Evolutionary conservation across 805 yeast species (phyloP).

Genomic region (Torulaspora delbrueckii): DNA sequence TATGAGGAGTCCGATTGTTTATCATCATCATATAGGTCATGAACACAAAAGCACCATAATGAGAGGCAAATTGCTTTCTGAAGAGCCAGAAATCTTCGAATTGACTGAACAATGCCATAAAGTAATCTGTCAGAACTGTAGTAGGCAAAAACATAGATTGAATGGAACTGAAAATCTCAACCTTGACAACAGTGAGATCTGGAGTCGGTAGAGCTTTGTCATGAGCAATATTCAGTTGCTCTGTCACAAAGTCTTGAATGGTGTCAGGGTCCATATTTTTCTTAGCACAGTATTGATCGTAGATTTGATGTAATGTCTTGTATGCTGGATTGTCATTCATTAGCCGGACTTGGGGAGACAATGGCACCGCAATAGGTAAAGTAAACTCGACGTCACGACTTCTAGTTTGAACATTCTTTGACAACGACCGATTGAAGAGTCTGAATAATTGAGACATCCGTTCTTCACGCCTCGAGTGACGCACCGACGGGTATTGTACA

Average conservation of each 20-base stretch:
- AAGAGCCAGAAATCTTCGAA: conserved; percentile 97
- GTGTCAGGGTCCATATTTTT: conserved; percentile 77
- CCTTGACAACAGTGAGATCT: conserved; percentile 79
- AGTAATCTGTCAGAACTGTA: conserved; percentile 74
- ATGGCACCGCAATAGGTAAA: conserved; percentile 85
- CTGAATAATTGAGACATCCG: conserved; percentile 88
- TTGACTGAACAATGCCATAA: conserved; percentile 59
- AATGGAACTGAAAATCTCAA: conserved; percentile 86
- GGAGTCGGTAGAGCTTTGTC: conserved; percentile 94
- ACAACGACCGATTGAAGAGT: conserved; percentile 74
- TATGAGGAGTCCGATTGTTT: conserved; percentile 88
- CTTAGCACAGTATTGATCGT: conserved; percentile 78
- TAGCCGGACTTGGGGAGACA: conserved; percentile 90
- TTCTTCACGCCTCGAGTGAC: conserved; percentile 96
- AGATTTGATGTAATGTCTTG: conserved; percentile 71
- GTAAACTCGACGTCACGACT: conserved; percentile 81
- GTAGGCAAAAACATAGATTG: conserved; percentile 84
- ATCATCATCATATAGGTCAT: conserved; percentile 93
- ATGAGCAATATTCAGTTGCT: conserved; percentile 84
- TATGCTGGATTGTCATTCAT: conserved; percentile 76
- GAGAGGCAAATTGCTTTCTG: conserved; percentile 90
- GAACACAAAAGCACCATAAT: conserved; percentile 88
- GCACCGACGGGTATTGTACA: conserved; percentile 95
- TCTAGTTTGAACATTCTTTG: conserved; percentile 81
- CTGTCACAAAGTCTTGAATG: conserved; percentile 79